Conservation (phyloP, 2,329 filamentous ascomycete genomes). For the Knufia fluminis region DNA sequence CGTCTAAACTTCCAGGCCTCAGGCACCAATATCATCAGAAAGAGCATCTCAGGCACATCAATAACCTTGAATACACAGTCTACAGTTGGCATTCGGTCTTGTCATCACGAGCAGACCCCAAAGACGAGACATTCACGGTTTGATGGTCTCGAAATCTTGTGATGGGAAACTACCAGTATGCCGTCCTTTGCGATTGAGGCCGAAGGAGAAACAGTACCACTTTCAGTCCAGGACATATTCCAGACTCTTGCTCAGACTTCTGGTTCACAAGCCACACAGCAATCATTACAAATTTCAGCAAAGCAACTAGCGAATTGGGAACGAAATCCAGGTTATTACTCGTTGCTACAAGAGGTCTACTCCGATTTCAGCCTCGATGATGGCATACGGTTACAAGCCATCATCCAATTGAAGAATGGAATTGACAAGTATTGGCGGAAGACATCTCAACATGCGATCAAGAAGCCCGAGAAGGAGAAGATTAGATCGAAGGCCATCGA, state of each 20-base stretch:
- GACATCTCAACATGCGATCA: slow-evolving; percentile 59
- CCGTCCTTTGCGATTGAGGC: slow-evolving; percentile 23
- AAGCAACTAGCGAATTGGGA: slow-evolving; percentile 68
- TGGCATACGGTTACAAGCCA: slow-evolving; percentile 75
- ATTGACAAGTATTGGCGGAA: slow-evolving; percentile 92
- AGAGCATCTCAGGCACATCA: too few relatives aligned
- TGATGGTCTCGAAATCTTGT: background rate
- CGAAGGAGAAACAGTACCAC: slow-evolving; percentile 63
- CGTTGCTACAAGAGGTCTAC: slow-evolving; percentile 67
- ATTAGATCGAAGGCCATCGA: slow-evolving; percentile 70
- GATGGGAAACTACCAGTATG: slow-evolving; percentile 12
- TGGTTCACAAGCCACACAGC: slow-evolving; percentile 40
- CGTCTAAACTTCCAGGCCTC: background rate
- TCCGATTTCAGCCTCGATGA: slow-evolving; percentile 67
- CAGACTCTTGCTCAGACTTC: slow-evolving; percentile 55
- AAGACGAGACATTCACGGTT: too few relatives aligned
- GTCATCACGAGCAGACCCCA: too few relatives aligned
- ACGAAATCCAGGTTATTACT: slow-evolving; percentile 55
- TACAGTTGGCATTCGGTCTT: too few relatives aligned
- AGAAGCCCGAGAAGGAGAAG: slow-evolving; percentile 60
- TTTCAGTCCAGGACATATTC: slow-evolving; percentile 55
- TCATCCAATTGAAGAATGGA: slow-evolving; percentile 93
- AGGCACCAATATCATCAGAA: background rate
- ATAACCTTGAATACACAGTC: too few relatives aligned
- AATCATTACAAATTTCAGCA: slow-evolving; percentile 49